phyloP scores from a whole-genome alignment of 352 stramenopile species.

The Phytophthora crassamura region DNA sequence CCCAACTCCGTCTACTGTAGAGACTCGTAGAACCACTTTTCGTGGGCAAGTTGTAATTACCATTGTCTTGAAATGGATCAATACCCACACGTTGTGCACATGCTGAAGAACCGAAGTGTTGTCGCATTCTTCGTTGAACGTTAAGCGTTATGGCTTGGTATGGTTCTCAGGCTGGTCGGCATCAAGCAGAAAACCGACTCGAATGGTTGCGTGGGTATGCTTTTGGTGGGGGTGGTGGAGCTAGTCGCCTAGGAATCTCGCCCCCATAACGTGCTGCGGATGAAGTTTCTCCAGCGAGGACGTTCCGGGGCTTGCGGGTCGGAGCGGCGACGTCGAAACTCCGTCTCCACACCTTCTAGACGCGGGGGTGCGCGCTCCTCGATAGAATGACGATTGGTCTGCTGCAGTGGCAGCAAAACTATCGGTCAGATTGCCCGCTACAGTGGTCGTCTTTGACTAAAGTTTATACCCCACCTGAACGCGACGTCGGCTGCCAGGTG shows the following conservation, averaged over 20 bases:
- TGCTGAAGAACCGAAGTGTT: too few relatives aligned
- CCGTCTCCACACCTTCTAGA: conserved; percentile 12
- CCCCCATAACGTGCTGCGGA: conserved; percentile 33
- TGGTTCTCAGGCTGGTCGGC: too few relatives aligned
- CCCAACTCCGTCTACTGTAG: too few relatives aligned
- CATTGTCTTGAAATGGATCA: too few relatives aligned
- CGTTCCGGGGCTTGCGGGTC: conserved; percentile 25
- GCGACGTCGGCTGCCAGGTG: conserved; percentile 2
- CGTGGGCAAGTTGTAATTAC: too few relatives aligned
- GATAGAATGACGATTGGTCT: conserved; percentile 31
- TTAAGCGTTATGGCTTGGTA: too few relatives aligned
- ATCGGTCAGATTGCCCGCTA: not conserved
- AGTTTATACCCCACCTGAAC: conserved; percentile 19
- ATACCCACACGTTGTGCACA: too few relatives aligned
- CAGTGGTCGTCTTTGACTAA: not conserved
- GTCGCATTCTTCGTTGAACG: too few relatives aligned
- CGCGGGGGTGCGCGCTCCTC: conserved; percentile 21
- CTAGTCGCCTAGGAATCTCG: not conserved
- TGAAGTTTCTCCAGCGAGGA: conserved; percentile 34
- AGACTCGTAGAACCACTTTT: too few relatives aligned
- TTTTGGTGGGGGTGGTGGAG: not conserved
- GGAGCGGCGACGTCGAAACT: conserved; percentile 33
- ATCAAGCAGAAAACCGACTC: too few relatives aligned
- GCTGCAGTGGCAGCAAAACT: conserved; percentile 1
- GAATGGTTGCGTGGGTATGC: too few relatives aligned